Evolutionary conservation across 192 early-diverging fungal genomes (phyloP).

Genomic region (Endogone sp.): DNA sequence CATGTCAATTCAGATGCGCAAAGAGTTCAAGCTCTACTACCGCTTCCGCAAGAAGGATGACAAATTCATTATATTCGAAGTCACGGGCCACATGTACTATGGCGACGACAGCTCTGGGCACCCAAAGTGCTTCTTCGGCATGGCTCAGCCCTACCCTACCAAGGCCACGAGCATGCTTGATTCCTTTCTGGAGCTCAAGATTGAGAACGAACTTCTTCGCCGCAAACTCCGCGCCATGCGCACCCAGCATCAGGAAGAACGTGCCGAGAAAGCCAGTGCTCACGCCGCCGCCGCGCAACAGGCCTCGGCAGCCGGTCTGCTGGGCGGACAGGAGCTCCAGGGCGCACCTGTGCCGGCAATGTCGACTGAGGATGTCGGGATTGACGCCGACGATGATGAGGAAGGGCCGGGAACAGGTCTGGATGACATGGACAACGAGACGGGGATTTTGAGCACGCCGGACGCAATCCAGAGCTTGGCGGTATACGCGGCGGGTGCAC

Average conservation of each 20-base stretch:
- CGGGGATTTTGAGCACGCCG: background rate
- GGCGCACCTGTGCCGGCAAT: background rate
- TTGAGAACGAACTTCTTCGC: constrained; percentile 37
- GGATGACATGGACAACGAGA: background rate
- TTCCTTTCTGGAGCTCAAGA: constrained; percentile 40
- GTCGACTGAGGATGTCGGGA: too few relatives aligned
- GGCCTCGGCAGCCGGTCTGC: background rate
- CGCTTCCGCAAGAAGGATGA: constrained; percentile 40
- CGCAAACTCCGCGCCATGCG: constrained; percentile 21
- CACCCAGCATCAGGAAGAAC: constrained; percentile 14
- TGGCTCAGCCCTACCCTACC: constrained; percentile 38
- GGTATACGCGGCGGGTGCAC: background rate
- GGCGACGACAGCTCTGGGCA: constrained; percentile 16
- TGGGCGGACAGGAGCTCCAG: background rate
- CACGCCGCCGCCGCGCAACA: background rate
- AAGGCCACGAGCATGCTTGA: constrained; percentile 35
- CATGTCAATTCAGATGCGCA: constrained; percentile 25
- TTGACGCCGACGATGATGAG: background rate
- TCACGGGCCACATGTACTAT: constrained; percentile 36
- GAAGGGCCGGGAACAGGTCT: background rate
- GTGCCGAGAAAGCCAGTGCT: constrained; percentile 4
- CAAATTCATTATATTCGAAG: constrained; percentile 34
- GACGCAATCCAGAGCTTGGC: background rate
- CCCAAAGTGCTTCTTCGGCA: constrained; percentile 38
- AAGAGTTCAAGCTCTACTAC: constrained; percentile 35